phyloP scores from a whole-genome alignment of 2,329 filamentous ascomycete species.

The Fusarium incarnatum region DNA sequence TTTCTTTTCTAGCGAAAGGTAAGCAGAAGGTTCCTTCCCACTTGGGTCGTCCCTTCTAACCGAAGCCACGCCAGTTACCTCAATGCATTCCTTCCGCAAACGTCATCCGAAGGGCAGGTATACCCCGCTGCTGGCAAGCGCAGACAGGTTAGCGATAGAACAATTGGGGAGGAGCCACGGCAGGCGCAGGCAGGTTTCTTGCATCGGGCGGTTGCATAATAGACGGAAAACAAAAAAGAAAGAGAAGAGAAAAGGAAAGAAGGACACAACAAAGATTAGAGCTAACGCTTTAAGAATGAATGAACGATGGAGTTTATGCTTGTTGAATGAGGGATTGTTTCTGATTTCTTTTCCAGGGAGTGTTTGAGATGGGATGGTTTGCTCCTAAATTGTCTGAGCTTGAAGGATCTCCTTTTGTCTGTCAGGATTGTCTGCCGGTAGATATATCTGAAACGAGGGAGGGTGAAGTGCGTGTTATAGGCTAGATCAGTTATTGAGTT shows the following conservation, averaged over 20 bases:
- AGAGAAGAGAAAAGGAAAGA: background rate
- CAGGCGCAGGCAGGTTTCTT: constrained; percentile 2
- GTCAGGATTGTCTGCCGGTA: background rate
- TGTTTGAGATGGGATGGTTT: background rate
- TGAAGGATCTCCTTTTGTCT: background rate
- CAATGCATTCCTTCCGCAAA: background rate
- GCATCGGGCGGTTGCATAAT: constrained; percentile 4
- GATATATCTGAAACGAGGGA: constrained; percentile 17
- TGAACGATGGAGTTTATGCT: background rate
- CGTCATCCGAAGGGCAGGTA: constrained; percentile 9
- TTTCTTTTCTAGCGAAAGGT: background rate
- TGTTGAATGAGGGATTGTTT: background rate
- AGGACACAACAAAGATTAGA: background rate
- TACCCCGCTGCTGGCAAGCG: constrained; percentile 1
- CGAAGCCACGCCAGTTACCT: background rate
- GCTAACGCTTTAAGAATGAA: background rate
- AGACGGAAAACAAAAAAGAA: constrained; percentile 10
- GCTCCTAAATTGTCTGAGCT: constrained; percentile 16
- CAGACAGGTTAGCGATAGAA: background rate
- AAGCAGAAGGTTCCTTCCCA: background rate
- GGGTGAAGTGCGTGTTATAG: background rate
- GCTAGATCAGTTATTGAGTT: background rate
- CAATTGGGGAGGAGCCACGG: background rate
- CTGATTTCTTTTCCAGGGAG: background rate
- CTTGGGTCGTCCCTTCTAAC: background rate